phyloP scores from a whole-genome alignment of 192 early-diverging fungal species.

The Mortierella alpina region DNA sequence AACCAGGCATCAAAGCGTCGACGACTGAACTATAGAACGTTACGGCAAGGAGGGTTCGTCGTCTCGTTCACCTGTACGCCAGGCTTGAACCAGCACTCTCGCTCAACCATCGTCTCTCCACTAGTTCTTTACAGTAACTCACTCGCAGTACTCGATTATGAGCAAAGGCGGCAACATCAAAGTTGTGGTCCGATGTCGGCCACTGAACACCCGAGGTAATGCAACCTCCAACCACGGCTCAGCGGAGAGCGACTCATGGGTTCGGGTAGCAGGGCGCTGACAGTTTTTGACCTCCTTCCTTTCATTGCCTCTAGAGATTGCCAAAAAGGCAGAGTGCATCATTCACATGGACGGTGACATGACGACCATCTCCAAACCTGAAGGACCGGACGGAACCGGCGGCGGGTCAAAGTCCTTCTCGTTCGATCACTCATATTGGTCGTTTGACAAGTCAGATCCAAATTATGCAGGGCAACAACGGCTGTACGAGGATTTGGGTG shows the following conservation, averaged over 20 bases:
- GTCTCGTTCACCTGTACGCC: too few relatives aligned
- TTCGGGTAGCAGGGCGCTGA: too few relatives aligned
- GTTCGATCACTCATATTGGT: conserved; percentile 93
- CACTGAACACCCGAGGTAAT: conserved; percentile 77
- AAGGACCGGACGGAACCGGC: conserved; percentile 11
- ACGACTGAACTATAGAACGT: too few relatives aligned
- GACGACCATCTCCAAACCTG: conserved; percentile 72
- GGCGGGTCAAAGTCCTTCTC: conserved; percentile 70
- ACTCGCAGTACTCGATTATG: conserved; percentile 14
- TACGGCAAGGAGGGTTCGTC: too few relatives aligned
- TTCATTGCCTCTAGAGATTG: conserved; percentile 57
- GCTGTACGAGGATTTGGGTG: conserved; percentile 82
- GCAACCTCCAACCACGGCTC: background rate
- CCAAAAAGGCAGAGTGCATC: conserved; percentile 69
- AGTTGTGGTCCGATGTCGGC: conserved; percentile 85
- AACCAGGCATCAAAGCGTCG: too few relatives aligned
- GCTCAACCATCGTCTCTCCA: too few relatives aligned
- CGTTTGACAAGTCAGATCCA: conserved; percentile 72
- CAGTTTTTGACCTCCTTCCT: background rate
- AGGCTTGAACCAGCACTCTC: background rate
- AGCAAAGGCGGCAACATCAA: conserved; percentile 69
- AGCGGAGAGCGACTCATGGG: background rate
- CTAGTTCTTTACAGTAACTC: background rate
- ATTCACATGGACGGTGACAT: conserved; percentile 81
- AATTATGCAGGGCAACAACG: conserved; percentile 77